Conservation (phyloP, 345 rosid genomes). For the Psidium guajava region DNA sequence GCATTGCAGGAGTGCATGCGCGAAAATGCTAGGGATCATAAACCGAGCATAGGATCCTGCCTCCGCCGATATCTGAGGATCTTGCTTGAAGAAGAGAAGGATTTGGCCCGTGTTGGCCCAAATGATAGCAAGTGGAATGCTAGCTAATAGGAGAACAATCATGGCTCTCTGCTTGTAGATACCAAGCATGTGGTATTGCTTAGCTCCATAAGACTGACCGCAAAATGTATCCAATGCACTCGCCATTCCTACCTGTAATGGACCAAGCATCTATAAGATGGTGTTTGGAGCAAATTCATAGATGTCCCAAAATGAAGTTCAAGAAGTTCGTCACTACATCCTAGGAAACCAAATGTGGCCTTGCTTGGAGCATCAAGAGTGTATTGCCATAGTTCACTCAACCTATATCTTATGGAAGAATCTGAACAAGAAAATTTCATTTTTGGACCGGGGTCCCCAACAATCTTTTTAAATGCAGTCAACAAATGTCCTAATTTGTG, state of each 20-base stretch:
- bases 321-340: neutral
- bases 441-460: neutral
- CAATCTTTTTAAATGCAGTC: neutral
- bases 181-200: conserved; percentile 11
- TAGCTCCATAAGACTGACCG: neutral
- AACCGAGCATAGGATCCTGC: neutral
- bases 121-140: conserved; percentile 8
- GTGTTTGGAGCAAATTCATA: neutral
- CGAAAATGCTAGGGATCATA: neutral
- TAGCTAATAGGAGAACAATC: conserved; percentile 7
- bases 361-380: neutral
- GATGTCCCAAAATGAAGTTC: neutral
- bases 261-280: neutral
- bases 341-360: neutral
- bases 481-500: neutral
- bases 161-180: conserved; percentile 16
- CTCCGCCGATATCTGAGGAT: neutral
- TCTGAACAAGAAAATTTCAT: neutral
- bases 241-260: conserved; percentile 14
- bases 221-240: neutral
- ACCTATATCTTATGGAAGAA: neutral
- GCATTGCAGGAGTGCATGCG: neutral
- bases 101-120: neutral
- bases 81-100: neutral
- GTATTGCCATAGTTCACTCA: neutral